Evolutionary conservation across 2,329 filamentous ascomycete species (phyloP), one percentile per base, ranked within the genome.

Genomic region (Botryotinia globosa): DNA sequence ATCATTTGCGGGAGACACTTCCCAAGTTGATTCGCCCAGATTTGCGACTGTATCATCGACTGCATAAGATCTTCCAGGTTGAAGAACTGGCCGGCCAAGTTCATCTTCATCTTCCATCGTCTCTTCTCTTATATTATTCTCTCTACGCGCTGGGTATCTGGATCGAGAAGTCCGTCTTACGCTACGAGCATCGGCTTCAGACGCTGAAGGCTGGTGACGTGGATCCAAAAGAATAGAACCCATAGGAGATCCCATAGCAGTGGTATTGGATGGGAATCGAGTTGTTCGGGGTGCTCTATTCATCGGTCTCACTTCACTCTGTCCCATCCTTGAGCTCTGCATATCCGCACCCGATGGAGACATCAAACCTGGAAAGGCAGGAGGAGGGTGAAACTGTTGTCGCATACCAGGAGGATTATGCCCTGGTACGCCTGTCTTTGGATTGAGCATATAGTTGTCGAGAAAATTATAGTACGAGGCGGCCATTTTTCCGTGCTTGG

Each of bases 401-500:
- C 85, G 87, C 77, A 77, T 83, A 69, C 86, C 86, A 4, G 87
- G 87, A 22, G 87, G 87, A 51, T 90, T 82, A 71, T 89, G 86
- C 32, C 89, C 88, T 10, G 88, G 87, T 32, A 90, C 87, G 2
- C 89, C 90, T 10, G 88, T 89, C 80, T 90, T 91, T 5, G 90
- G 89, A 77, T 93, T 93, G 66, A 90, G 88, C 22, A 91, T 89
- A 78, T 99, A 99, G 77, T 97, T 94, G 80, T 98, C 94, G 73
- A 98, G 85, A 81, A 99, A 99, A 3, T 94, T 94, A 79, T 96
- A 94, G 80, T 98, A 96, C 0, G 95, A 98, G 25, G 94, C 93
- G n/a, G 96, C 91, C 93, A 99, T 97, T 84, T 99, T 99, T 75
- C 94, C 93, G 79, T 99, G 94, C 80, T 98, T 98, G 16, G 94